phyloP scores from a whole-genome alignment of 1,139 yeast species.

The Neolecta irregularis region DNA sequence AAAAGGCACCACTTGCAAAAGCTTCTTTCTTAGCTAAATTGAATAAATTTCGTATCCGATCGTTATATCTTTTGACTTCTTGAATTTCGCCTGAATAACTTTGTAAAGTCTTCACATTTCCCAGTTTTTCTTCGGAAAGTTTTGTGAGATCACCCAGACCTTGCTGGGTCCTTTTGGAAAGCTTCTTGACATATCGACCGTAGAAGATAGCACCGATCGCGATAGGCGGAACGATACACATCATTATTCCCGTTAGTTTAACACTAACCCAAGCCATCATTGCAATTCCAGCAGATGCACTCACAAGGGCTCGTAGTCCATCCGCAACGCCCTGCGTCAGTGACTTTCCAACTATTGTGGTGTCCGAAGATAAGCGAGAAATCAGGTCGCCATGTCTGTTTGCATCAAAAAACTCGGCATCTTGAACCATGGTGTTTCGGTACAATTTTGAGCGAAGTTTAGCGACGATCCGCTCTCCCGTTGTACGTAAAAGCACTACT shows the following conservation, averaged over 20 bases:
- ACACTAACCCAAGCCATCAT: slow-evolving; percentile 86
- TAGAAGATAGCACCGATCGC: slow-evolving; percentile 31
- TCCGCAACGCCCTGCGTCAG: slow-evolving; percentile 83
- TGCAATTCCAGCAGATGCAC: slow-evolving; percentile 64
- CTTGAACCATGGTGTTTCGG: slow-evolving; percentile 65
- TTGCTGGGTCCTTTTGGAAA: slow-evolving; percentile 67
- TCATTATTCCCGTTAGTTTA: slow-evolving; percentile 58
- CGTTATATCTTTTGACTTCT: slow-evolving; percentile 45
- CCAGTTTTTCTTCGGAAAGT: slow-evolving; percentile 81
- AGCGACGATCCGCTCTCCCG: slow-evolving; percentile 79
- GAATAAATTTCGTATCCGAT: slow-evolving; percentile 60
- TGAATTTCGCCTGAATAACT: slow-evolving; percentile 72
- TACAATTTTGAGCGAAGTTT: slow-evolving; percentile 63
- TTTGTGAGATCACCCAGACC: slow-evolving; percentile 76
- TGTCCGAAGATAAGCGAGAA: slow-evolving; percentile 74
- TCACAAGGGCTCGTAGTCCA: slow-evolving; percentile 65
- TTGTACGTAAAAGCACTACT: slow-evolving; percentile 50
- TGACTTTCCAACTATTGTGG: slow-evolving; percentile 75
- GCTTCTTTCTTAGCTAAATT: slow-evolving; percentile 69
- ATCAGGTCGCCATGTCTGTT: slow-evolving; percentile 90
- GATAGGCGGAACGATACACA: slow-evolving; percentile 69
- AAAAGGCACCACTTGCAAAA: slow-evolving; percentile 31
- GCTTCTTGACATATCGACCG: slow-evolving; percentile 61
- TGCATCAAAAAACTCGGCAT: slow-evolving; percentile 81
- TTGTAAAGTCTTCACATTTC: slow-evolving; percentile 75